A percentile compares a stretch with the other conserved stretches of the same genome.
Conservation (phyloP, 192 early-diverging fungal species). For the Piromyces finnis region DNA sequence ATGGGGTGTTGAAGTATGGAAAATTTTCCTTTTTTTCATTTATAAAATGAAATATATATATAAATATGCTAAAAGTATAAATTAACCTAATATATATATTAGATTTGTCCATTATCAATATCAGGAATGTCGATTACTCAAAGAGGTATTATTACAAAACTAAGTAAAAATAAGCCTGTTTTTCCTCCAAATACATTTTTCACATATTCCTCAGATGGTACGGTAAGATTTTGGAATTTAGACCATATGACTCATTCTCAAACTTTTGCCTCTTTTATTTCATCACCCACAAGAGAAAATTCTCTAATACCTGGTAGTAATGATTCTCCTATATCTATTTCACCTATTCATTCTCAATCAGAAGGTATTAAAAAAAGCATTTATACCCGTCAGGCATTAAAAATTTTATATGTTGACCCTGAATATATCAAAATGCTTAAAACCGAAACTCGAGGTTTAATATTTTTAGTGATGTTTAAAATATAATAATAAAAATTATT, state of each 20-base stretch:
- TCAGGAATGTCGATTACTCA: background rate
- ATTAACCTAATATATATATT: too few species aligned
- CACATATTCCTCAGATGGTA: conserved; percentile 59
- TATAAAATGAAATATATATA: background rate
- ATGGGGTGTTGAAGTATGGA: conserved; percentile 64
- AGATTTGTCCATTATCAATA: background rate
- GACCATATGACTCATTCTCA: conserved; percentile 9
- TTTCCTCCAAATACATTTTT: conserved; percentile 43
- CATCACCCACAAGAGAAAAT: background rate
- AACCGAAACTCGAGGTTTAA: conserved; percentile 6
- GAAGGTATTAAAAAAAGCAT: conserved; percentile 24
- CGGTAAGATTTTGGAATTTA: conserved; percentile 62
- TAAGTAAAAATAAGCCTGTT: conserved; percentile 1
- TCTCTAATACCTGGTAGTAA: background rate
- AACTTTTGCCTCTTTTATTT: background rate
- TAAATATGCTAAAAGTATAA: background rate
- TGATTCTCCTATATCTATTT: background rate
- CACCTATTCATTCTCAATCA: background rate
- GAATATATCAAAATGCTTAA: conserved; percentile 14
- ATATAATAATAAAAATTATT: too few species aligned
- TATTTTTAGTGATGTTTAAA: too few species aligned
- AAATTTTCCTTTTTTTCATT: background rate
- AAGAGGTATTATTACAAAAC: background rate
- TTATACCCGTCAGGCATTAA: conserved; percentile 35
- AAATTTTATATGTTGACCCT: conserved; percentile 34